phyloP scores from a whole-genome alignment of 148 eudicot genomes.

The Heliamphora exappendiculata region DNA sequence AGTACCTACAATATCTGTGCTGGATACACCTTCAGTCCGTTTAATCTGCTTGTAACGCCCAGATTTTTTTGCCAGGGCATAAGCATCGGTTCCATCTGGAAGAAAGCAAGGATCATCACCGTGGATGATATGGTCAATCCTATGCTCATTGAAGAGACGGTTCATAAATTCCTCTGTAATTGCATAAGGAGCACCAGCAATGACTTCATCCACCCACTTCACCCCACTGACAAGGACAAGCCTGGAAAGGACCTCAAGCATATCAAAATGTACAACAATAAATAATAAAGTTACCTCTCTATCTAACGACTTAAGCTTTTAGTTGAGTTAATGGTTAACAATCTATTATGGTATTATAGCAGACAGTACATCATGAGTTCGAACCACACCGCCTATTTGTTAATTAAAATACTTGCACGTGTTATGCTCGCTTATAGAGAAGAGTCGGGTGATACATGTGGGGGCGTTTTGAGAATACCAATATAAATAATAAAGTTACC shows the following conservation, averaged over 20 bases:
- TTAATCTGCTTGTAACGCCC: slow-evolving; percentile 97
- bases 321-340: no score
- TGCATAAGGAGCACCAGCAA: slow-evolving; percentile 77
- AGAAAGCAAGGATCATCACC: slow-evolving; percentile 99
- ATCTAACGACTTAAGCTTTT: no score
- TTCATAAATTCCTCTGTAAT: slow-evolving; percentile 92
- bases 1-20: slow-evolving; percentile 98
- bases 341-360: no score
- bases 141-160: slow-evolving; percentile 74
- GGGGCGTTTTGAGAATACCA: no score
- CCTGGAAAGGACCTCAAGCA: slow-evolving; percentile 33
- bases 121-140: slow-evolving; percentile 87
- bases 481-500: no score
- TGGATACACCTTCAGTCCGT: slow-evolving; percentile 97
- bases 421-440: no score
- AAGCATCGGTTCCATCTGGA: slow-evolving; percentile 95
- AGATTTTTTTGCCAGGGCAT: slow-evolving; percentile 82
- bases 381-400: no score
- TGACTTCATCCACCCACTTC: slow-evolving; percentile 98
- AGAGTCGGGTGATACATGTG: no score
- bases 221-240: slow-evolving; percentile 85
- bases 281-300: no score
- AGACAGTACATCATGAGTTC: no score
- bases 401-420: no score
- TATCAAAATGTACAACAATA: neutral